Evolutionary conservation across 2,329 filamentous ascomycete species (phyloP).

Genomic region (Cephalotrichum gorgonifer): DNA sequence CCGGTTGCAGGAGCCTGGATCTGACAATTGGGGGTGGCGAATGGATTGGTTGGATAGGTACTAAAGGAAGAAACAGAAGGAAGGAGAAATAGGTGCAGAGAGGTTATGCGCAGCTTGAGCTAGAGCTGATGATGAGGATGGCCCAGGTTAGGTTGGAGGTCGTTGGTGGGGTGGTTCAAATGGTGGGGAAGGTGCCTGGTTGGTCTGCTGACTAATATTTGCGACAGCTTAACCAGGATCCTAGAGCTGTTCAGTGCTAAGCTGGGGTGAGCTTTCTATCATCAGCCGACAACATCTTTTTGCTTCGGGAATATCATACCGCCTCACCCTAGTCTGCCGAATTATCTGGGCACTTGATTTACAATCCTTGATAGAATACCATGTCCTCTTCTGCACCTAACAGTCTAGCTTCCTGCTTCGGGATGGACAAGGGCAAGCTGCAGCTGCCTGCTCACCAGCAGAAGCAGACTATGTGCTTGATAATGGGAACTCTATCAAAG

Average conservation of each 20-base stretch:
- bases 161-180: background rate
- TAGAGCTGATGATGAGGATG: background rate
- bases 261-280: background rate
- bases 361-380: background rate
- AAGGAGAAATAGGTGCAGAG: background rate
- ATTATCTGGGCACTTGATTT: background rate
- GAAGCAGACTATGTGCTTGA: background rate
- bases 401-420: background rate
- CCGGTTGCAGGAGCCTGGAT: background rate
- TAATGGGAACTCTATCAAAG: background rate
- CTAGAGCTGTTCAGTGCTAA: background rate
- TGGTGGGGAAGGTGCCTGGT: background rate
- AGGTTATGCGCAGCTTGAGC: background rate
- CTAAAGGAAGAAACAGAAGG: background rate
- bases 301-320: background rate
- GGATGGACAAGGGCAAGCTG: background rate
- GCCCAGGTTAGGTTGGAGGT: background rate
- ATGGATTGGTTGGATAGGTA: too few species aligned
- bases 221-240: background rate
- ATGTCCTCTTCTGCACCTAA: background rate
- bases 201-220: background rate
- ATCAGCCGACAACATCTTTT: background rate
- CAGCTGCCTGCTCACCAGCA: background rate
- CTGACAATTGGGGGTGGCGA: background rate
- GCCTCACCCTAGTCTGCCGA: background rate